Evolutionary conservation across 2,329 filamentous ascomycete species (phyloP), one percentile per base, ranked within the genome.

Genomic region (Neurospora sp.): DNA sequence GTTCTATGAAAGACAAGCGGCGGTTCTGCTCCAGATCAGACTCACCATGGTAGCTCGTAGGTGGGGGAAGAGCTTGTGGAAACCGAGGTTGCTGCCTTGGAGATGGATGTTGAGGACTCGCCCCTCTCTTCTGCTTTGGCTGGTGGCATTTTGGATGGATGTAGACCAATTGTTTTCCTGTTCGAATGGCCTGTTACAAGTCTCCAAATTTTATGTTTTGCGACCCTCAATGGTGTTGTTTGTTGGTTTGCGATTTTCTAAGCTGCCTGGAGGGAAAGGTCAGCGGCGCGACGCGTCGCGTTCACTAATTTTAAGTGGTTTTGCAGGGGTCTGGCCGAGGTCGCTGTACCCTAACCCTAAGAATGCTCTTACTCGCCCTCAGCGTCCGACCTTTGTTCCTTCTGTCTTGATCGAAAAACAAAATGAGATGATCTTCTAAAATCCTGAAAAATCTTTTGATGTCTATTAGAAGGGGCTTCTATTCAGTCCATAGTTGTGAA

Each of bases 31-130:
- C 38, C 23, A 10, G 52, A 36, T 2, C 1, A 62, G 28, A 69
- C 77, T 71, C 83, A 93, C 91, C 92, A 96, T 81, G 92, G 92
- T 70, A 96, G 83, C 80, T 96, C 92, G 75, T 93, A 94, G 74
- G 83, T 87, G 10, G 83, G 73, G 28, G 52, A 62, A 23, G 81
- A 80, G 66, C 83, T 85, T 74, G 84, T 87, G 4, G 85, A 78
- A 33, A 82, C 82, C 5, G 83, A 79, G 23, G 83, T 83, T 62
- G 88, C 76, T 1, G 83, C 84, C 76, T 88, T 90, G 66, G 84
- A 82, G 28, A 85, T 87, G 52, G 87, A 82, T 5, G 81, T 87
- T 17, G 88, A 89, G 4, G 88, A 89, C 75, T 90, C 88, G 78
- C 88, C 88, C 73, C 76, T 81, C 74, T 86, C 82, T 76, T 85